Conservation (phyloP, 306 rosid species). For the Vigna nakashimae region DNA sequence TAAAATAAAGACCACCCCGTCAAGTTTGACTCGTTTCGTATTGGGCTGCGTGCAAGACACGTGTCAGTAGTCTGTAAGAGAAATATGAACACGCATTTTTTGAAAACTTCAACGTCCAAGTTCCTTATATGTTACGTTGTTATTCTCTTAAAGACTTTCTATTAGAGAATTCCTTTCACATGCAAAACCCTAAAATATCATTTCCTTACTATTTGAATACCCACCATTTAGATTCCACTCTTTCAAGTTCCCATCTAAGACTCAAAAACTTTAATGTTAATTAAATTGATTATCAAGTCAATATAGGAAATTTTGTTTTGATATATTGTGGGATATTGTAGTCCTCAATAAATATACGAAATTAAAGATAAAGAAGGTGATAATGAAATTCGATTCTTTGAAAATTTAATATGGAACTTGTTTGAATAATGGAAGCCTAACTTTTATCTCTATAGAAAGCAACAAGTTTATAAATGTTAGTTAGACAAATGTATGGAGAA, state of each 20-base stretch:
- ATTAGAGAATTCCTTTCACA: conserved; percentile 12
- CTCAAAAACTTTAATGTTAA: background rate
- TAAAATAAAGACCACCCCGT: background rate
- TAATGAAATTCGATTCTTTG: too few relatives aligned
- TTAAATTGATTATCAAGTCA: too few relatives aligned
- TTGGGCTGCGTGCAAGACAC: background rate
- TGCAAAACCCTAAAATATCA: background rate
- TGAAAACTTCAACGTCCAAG: background rate
- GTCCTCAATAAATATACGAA: too few relatives aligned
- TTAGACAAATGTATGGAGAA: too few relatives aligned
- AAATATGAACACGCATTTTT: background rate
- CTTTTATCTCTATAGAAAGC: too few relatives aligned
- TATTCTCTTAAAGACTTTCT: background rate
- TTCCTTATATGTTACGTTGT: background rate
- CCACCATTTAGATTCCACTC: background rate
- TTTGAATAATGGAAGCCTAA: too few relatives aligned
- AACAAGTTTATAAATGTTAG: too few relatives aligned
- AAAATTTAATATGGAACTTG: too few relatives aligned
- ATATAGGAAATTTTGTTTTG: too few relatives aligned
- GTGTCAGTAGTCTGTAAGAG: background rate
- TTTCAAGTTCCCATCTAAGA: background rate
- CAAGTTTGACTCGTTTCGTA: background rate
- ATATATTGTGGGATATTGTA: too few relatives aligned
- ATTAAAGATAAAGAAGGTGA: too few relatives aligned
- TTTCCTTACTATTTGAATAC: conserved; percentile 15